phyloP scores from a whole-genome alignment of 805 yeast genomes.

The Candida gorgasii region DNA sequence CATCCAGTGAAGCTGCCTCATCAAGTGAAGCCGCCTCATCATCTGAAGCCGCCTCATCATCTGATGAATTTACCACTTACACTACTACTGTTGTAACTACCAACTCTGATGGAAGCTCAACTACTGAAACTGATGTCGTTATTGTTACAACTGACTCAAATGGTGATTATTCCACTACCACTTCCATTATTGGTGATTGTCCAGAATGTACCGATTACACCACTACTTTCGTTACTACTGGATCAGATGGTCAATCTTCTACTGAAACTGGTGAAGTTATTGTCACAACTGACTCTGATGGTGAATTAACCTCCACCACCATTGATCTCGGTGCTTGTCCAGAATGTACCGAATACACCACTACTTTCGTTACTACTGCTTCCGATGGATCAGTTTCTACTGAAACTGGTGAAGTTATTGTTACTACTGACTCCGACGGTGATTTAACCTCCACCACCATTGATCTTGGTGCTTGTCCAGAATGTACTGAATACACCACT shows the following conservation, averaged over 20 bases:
- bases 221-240: slow-evolving; percentile 14
- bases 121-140: slow-evolving; percentile 15
- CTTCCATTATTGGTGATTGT: neutral
- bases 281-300: slow-evolving; percentile 15
- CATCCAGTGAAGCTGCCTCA: neutral
- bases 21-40: slow-evolving; percentile 12
- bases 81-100: slow-evolving; percentile 15
- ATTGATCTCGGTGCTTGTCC: slow-evolving; percentile 4
- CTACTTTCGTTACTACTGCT: slow-evolving; percentile 16
- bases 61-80: slow-evolving; percentile 15
- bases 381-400: slow-evolving; percentile 10
- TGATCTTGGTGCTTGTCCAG: slow-evolving; percentile 13
- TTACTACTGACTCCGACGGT: slow-evolving; percentile 18
- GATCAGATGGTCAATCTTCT: slow-evolving; percentile 9
- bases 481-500: slow-evolving; percentile 16
- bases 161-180: slow-evolving; percentile 13
- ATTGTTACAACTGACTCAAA: slow-evolving; percentile 16
- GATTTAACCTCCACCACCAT: slow-evolving; percentile 16
- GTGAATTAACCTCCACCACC: slow-evolving; percentile 11
- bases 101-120: slow-evolving; percentile 10
- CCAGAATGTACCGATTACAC: slow-evolving; percentile 16
- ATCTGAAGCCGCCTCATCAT: slow-evolving; percentile 12
- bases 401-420: slow-evolving; percentile 15
- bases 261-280: slow-evolving; percentile 15
- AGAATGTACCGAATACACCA: slow-evolving; percentile 14